Evolutionary conservation across 2,329 filamentous ascomycete species (phyloP), one percentile per base, ranked within the genome.

Genomic region (Volutella citrinella): DNA sequence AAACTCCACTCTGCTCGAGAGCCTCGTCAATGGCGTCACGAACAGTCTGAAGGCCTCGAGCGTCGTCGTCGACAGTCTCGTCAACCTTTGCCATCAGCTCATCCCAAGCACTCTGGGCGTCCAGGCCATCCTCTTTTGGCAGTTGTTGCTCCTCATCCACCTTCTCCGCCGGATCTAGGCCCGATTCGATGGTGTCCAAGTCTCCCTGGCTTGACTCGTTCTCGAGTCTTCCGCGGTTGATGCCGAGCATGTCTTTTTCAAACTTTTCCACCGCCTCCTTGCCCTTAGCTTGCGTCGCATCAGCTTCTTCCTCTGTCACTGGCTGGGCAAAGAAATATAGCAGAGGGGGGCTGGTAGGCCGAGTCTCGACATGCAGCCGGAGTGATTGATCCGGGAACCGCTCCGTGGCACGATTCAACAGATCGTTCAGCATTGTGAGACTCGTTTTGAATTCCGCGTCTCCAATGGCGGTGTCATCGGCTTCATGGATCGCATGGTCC

Each of bases 311-410:
- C 6, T 86, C 75, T 0, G 76, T 76, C 33, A 97, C 81, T 5
- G 93, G 90, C 59, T 95, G 84, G 11, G 83, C 90, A 55, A 95
- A 95, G 33, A 97, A 79, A 55, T 95, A 91, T 78, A 95, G 90
- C 50, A 84, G 80, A 1, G 84, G 76, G 4, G 69, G 60, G 9
- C 60, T 60, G 7, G 69, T 70, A 2, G 68, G 65, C 10, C 87
- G 76, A 2, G 89, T 86, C 58, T 96, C 89, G 38, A 95, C 83
- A 57, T 90, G 82, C 22, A 96, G 58, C 10, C 89, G 83, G 6
- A 96, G 65, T 3, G 87, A 87, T 59, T 76, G 72, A 26, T 83
- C 70, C 0, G 93, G 93, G 52, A 83, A 97, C 44, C 75, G 80
- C 25, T 74, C 64, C 0, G 85, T 87, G 5, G 86, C 89, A 42